Conservation (phyloP, 169 alveolate species). For the Eimeria praecox region DNA sequence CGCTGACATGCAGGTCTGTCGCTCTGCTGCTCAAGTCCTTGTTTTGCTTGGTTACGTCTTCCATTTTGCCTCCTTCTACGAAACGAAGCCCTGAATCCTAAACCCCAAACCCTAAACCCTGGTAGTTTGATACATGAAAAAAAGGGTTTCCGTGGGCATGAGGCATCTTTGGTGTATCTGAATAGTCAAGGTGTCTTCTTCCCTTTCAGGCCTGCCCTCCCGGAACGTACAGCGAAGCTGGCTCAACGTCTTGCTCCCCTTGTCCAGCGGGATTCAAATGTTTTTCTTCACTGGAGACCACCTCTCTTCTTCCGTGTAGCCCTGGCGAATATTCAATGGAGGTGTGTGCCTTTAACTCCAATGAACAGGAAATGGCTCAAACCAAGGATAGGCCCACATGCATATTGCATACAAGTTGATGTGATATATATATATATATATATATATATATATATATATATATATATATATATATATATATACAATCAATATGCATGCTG, state of each 20-base stretch:
- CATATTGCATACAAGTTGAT: not conserved
- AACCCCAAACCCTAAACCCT: not conserved
- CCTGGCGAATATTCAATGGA: conserved; percentile 30
- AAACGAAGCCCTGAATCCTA: no score
- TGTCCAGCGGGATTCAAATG: conserved; percentile 45
- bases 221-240: conserved; percentile 44
- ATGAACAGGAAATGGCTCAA: not conserved
- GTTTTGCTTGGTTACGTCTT: no score
- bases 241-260: conserved; percentile 10
- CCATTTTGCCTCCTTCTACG: no score
- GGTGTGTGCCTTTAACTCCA: not conserved
- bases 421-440: not conserved
- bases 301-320: not conserved
- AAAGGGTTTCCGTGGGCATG: no score
- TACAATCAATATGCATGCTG: not conserved
- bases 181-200: not conserved
- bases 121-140: no score
- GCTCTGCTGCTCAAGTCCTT: not conserved
- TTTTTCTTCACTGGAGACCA: not conserved
- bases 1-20: conserved; percentile 29
- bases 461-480: not conserved
- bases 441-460: not conserved
- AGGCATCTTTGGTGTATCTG: no score
- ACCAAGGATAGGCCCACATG: not conserved
- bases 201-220: conserved; percentile 6